Evolutionary conservation across 352 stramenopile genomes (phyloP), one percentile per base, ranked within the genome.

Genomic region (Achlya hypogyna): DNA sequence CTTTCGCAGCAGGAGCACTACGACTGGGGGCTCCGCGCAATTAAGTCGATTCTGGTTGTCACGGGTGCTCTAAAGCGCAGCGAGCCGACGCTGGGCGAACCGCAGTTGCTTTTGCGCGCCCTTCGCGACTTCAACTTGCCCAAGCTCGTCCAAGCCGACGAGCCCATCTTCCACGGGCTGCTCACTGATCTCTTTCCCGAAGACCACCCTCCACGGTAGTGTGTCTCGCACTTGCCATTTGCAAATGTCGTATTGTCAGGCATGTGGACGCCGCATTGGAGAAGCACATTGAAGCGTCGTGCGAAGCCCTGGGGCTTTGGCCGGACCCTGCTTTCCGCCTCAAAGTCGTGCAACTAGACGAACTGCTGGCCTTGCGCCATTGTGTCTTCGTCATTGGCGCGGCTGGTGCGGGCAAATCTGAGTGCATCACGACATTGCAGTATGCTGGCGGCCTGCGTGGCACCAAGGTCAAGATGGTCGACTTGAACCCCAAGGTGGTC

Each of bases 331-430:
- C 83, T 8, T 98, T 98, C 59, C 79, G 88, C 2, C 78, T 98
- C 18, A 98, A 98, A 72, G 82, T 97, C 29, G 86, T 98, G n/a
- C 91, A 98, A 53, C 78, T 98, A 0, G 88, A 98, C 52, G 95
- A 98, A 60, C 69, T 98, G 20, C 71, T 98, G 14, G 88, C 76
- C 10, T 95, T 98, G 49, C 86, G 95, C 9, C 95, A 98, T 71
- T 98, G 89, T 64, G 93, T 98, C 0, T 98, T 98, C 65, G 65
- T 98, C 38, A 98, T 98, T 88, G 95, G 95, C 0, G 86, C 92
- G 0, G 78, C 93, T 0, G 95, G 88, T 0, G 89, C 87, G 43
- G 95, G 94, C 22, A 98, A 98, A 69, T 95, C 91, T 3, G 88
- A 98, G 69, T 97, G 84, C 40, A 98, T 96, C 47, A 84, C 94